Conservation (phyloP, 73 alveolate species). For the Paraurostyla sp. region DNA sequence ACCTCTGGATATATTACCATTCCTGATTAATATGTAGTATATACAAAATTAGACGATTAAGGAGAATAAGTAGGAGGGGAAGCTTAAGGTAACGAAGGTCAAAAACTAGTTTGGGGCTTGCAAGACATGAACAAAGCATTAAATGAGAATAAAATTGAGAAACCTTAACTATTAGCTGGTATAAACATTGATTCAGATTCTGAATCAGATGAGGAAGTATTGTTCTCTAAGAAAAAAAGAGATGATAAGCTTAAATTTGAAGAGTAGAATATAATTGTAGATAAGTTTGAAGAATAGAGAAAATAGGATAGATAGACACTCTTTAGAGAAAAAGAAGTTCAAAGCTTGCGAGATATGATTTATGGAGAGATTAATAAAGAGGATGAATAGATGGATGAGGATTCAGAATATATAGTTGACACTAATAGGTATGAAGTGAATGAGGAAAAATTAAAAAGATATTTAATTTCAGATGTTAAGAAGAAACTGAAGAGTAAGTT, state of each 20-base stretch:
- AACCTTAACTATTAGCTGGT: conserved; percentile 42
- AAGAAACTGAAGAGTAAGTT: conserved; percentile 68
- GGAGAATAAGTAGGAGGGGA: conserved; percentile 81
- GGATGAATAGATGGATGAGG: conserved; percentile 8
- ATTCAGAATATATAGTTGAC: neutral
- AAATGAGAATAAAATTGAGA: conserved; percentile 68
- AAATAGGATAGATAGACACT: conserved; percentile 9
- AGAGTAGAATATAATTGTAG: conserved; percentile 9
- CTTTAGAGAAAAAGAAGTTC: conserved; percentile 68
- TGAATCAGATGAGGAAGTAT: conserved; percentile 45
- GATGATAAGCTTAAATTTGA: conserved; percentile 64
- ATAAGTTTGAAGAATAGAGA: conserved; percentile 57
- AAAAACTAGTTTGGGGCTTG: conserved; percentile 89
- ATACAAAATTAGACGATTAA: conserved; percentile 93
- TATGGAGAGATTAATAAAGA: conserved; percentile 45
- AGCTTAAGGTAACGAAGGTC: conserved; percentile 82
- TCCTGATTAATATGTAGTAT: conserved; percentile 94
- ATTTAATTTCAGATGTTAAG: conserved; percentile 17
- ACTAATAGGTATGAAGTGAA: conserved; percentile 57
- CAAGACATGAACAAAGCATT: conserved; percentile 78
- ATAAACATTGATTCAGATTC: neutral
- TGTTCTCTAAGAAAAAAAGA: conserved; percentile 47
- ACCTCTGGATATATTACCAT: conserved; percentile 96
- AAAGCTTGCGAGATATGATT: conserved; percentile 28
- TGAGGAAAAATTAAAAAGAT: neutral